Evolutionary conservation across 106 monocot genomes (phyloP).

Genomic region (Xerophyta viscosa): DNA sequence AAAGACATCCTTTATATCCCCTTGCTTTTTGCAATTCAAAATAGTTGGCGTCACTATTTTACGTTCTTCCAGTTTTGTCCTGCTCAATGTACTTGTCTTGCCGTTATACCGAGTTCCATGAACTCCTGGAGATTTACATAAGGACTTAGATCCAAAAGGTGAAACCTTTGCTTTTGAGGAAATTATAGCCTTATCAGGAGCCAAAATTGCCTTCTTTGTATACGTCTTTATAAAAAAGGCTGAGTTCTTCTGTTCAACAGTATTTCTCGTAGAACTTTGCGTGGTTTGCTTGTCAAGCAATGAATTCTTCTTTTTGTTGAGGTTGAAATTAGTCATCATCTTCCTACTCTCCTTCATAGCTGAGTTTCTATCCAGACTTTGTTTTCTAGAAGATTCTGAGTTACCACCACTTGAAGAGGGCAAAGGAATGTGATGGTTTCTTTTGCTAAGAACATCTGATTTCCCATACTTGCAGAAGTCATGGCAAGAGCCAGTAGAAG

Average conservation of each 20-base stretch:
- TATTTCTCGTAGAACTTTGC: neutral
- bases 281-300: conserved; percentile 6
- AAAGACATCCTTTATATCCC: neutral
- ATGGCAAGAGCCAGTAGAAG: conserved; percentile 52
- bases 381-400: neutral
- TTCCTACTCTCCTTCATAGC: conserved; percentile 8
- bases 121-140: too few species aligned
- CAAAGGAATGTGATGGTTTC: conserved; percentile 2
- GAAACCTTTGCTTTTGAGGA: too few species aligned
- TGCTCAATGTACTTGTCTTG: too few species aligned
- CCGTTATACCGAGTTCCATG: too few species aligned
- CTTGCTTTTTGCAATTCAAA: neutral
- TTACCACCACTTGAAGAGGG: conserved; percentile 2
- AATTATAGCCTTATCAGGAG: too few species aligned
- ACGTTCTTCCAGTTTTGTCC: too few species aligned
- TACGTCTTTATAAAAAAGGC: too few species aligned
- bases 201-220: too few species aligned
- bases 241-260: neutral
- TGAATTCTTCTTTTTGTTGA: conserved; percentile 3
- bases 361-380: neutral
- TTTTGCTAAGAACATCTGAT: conserved; percentile 23
- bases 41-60: too few species aligned
- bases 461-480: conserved; percentile 62
- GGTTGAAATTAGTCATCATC: neutral
- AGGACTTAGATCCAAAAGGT: too few species aligned